A percentile compares a stretch with the other conserved stretches of the same genome.
Evolutionary conservation across 495 filamentous ascomycete genomes (phyloP).

Genomic region (Schizothecium vesticola): DNA sequence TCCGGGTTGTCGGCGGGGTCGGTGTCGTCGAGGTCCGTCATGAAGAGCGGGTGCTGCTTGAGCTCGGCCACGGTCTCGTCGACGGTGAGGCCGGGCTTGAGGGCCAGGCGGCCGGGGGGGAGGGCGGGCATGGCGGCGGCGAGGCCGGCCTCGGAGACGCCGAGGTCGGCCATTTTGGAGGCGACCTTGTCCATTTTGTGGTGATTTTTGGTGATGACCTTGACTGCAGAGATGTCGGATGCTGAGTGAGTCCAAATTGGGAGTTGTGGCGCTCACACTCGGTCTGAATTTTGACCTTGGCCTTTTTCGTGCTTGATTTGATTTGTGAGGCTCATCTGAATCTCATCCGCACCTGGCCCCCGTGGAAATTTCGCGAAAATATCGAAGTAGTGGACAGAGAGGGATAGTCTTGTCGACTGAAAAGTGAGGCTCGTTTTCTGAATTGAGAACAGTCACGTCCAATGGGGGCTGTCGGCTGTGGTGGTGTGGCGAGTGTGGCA

Average conservation of each 20-base stretch:
- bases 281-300: conserved; percentile 4
- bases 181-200: not conserved
- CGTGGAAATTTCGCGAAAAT: not conserved
- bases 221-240: not conserved
- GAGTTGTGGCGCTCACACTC: not conserved
- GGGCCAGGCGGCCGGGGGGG: conserved; percentile 54
- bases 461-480: not conserved
- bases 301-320: not conserved
- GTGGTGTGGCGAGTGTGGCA: not conserved
- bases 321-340: not conserved
- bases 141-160: not conserved
- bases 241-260: not conserved
- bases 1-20: conserved; percentile 57
- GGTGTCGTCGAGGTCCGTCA: conserved; percentile 69
- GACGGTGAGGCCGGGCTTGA: conserved; percentile 54
- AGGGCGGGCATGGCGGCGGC: conserved; percentile 33
- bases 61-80: conserved; percentile 70
- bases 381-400: not conserved
- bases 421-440: not conserved
- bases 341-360: not conserved
- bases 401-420: not conserved
- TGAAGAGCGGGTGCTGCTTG: conserved; percentile 84
- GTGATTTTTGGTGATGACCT: not conserved
- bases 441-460: not conserved
- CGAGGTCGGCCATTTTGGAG: not conserved